Evolutionary conservation across 441 rosid genomes (phyloP).

Genomic region (Populus hybrid): DNA sequence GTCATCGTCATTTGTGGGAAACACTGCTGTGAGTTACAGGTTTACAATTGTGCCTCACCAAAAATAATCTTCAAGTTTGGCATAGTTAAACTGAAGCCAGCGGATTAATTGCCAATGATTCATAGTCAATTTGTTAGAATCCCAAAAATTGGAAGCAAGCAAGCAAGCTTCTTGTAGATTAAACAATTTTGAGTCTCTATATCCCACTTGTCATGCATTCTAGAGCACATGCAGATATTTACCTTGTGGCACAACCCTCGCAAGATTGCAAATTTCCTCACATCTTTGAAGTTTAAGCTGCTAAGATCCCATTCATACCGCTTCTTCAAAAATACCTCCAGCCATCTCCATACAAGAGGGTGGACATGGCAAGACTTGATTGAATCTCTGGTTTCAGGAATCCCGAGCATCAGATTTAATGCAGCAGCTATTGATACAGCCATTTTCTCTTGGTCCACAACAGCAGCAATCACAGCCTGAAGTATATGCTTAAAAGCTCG

Average conservation of each 20-base stretch:
- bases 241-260: constrained; percentile 74
- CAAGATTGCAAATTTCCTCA: constrained; percentile 60
- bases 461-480: constrained; percentile 54
- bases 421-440: constrained; percentile 54
- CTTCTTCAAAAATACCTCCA: constrained; percentile 46
- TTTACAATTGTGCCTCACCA: neutral
- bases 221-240: constrained; percentile 17
- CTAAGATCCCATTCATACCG: constrained; percentile 59
- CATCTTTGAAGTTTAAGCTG: constrained; percentile 44
- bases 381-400: constrained; percentile 32
- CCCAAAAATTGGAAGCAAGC: neutral
- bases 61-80: neutral
- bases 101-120: neutral
- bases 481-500: constrained; percentile 69
- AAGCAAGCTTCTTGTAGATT: neutral
- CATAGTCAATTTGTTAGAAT: constrained; percentile 7
- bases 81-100: neutral
- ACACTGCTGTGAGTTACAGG: constrained; percentile 1
- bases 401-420: constrained; percentile 51
- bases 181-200: constrained; percentile 4
- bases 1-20: neutral
- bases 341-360: constrained; percentile 51
- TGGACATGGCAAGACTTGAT: constrained; percentile 33
- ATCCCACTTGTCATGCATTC: neutral
- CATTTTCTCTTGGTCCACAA: constrained; percentile 34